Evolutionary conservation across 179 eudicot genomes (phyloP).

Genomic region (Silene coronaria): DNA sequence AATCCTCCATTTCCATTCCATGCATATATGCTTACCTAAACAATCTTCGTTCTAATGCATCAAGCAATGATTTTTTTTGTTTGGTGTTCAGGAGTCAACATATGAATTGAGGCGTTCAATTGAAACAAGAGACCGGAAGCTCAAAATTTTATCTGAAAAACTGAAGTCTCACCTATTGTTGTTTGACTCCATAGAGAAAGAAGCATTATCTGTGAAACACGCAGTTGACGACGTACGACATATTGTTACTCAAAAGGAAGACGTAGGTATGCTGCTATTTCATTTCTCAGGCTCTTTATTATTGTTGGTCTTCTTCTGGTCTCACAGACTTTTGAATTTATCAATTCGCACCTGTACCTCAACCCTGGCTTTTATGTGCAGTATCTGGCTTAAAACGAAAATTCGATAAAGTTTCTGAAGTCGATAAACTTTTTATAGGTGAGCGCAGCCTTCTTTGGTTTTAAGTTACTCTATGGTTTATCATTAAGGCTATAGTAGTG

Average conservation of each 20-base stretch:
- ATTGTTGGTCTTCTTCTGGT: not conserved
- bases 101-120: constrained; percentile 48
- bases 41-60: not conserved
- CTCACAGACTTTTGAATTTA: not conserved
- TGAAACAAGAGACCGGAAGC: constrained; percentile 41
- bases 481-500: constrained; percentile 10
- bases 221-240: constrained; percentile 37
- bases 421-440: constrained; percentile 46
- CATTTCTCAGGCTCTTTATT: constrained; percentile 1
- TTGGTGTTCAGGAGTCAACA: constrained; percentile 41
- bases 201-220: constrained; percentile 42
- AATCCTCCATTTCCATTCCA: not conserved
- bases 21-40: not conserved
- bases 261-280: constrained; percentile 39
- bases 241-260: constrained; percentile 39
- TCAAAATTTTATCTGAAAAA: constrained; percentile 40
- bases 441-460: constrained; percentile 18
- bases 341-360: not conserved
- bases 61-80: not conserved
- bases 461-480: constrained; percentile 10
- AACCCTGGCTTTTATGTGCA: constrained; percentile 27
- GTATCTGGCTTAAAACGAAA: constrained; percentile 48
- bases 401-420: constrained; percentile 37
- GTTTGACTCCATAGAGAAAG: constrained; percentile 44
- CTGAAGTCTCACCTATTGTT: constrained; percentile 38